Evolutionary conservation across 208 protist species (phyloP).

Genomic region (Tritrichomonas foetus): DNA sequence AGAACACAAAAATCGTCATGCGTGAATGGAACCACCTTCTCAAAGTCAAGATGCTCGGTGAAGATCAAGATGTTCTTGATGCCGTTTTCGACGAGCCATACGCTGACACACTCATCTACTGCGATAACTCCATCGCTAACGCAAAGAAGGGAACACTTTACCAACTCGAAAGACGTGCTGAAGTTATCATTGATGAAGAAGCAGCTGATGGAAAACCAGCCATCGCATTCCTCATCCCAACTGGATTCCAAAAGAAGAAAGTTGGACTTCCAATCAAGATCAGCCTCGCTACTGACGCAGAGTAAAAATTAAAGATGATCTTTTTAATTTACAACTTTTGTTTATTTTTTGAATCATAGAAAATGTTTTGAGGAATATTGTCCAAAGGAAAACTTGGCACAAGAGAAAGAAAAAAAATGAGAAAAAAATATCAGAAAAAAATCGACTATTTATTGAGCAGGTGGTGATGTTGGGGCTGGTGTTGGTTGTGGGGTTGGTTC

Average conservation of each 20-base stretch:
- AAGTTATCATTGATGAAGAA: not conserved
- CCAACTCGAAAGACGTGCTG: not conserved
- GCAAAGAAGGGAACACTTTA: not conserved
- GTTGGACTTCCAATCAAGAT: constrained; percentile 17
- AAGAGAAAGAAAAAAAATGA: no score
- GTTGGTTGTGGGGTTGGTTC: no score
- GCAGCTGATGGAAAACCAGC: not conserved
- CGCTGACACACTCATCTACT: not conserved
- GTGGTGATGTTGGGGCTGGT: no score
- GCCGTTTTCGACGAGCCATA: not conserved
- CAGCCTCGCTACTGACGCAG: not conserved
- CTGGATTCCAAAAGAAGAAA: not conserved
- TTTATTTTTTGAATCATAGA: no score
- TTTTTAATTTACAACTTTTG: no score
- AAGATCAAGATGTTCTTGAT: not conserved
- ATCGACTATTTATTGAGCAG: no score
- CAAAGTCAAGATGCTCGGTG: not conserved
- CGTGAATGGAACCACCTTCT: constrained; percentile 3
- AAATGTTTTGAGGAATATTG: no score
- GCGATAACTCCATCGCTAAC: not conserved
- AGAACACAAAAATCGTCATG: not conserved
- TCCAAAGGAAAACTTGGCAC: no score
- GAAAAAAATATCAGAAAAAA: no score
- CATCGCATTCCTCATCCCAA: not conserved
- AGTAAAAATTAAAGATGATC: no score